Base-by-base conservation (phyloP, 2,329 filamentous ascomycete species). In the Clarireedia sp. region DNA sequence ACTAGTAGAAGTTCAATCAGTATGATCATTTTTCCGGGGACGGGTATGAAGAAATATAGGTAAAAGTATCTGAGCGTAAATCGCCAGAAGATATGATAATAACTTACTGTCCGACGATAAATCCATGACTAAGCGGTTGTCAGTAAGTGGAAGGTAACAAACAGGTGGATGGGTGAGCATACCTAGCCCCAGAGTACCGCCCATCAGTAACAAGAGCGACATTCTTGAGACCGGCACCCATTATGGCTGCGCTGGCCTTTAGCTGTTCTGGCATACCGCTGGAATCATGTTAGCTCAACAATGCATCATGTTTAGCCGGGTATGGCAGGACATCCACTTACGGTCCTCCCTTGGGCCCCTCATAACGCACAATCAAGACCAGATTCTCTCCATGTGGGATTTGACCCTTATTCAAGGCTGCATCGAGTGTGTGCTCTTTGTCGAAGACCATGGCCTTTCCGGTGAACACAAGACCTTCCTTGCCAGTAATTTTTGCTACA, bases 401-500 rank as follows among this genome's bases (percentile, higher is more conserved):
- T 49, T 77, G 69, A 21, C 90, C 86, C 19, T 75, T 74, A 23
- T 83, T 85, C 12, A 97, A 77, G 0, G 91, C 90, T 0, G 77
- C 73, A 69, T 95, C 84, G 45, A 96, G 82, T 63, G 85, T 79
- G 63, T 83, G 78, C 71, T 96, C 92, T 67, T 94, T 92, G 72
- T 96, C 77, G 70, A 94, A 97, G 46, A 95, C 89, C 19, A 84
- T 79, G 0, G 90, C 92, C 61, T 82, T 83, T 48, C 92, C 92
- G 0, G 78, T 85, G 71, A 97, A 97, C 12, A 73, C 76, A 6
- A 90, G 78, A 2, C 92, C 92, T 71, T 97, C 92, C 70, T 96
- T 96, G 37, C 92, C 92, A 0, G 92, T 96, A 71, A 97, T 96
- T 72, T 97, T 97, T 58, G 90, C 91, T 1, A 97, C 91, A 1